Conservation (phyloP, 2,329 filamentous ascomycete species). For the Lasiodiplodia hormozganensis region DNA sequence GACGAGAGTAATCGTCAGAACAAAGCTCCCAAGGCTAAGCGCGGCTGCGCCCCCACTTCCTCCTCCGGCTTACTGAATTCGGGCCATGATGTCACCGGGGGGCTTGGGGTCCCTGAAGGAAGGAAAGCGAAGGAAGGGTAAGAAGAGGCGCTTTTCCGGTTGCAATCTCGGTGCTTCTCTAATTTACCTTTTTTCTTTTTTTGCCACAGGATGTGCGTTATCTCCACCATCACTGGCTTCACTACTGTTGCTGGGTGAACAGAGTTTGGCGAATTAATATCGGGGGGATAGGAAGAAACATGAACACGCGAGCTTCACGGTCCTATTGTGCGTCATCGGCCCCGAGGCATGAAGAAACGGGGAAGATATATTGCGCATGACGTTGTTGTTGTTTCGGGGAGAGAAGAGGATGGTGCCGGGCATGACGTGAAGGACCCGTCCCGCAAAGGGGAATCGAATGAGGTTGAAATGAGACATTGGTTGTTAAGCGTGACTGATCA, state of each 20-base stretch:
- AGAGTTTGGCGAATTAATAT: neutral
- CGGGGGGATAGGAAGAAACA: neutral
- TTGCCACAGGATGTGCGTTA: neutral
- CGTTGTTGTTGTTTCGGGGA: neutral
- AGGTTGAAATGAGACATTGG: neutral
- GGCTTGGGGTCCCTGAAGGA: neutral
- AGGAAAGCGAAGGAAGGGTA: neutral
- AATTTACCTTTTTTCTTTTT: neutral
- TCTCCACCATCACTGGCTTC: neutral
- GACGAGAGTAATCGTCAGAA: too few relatives aligned
- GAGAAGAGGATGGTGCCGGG: neutral
- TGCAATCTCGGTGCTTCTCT: neutral
- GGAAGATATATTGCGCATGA: neutral
- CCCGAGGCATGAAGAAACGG: neutral
- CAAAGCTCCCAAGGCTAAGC: neutral
- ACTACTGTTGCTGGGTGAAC: conserved; percentile 1
- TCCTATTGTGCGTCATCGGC: neutral
- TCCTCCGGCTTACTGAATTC: neutral
- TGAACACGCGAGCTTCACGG: neutral
- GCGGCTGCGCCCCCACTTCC: neutral
- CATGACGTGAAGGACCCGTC: neutral
- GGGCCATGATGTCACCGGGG: neutral
- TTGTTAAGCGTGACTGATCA: neutral
- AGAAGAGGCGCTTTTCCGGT: neutral
- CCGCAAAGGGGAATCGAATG: neutral